Base-by-base conservation (phyloP, 1,284 basidiomycete genomes). In the Ustilago cynodontis region DNA sequence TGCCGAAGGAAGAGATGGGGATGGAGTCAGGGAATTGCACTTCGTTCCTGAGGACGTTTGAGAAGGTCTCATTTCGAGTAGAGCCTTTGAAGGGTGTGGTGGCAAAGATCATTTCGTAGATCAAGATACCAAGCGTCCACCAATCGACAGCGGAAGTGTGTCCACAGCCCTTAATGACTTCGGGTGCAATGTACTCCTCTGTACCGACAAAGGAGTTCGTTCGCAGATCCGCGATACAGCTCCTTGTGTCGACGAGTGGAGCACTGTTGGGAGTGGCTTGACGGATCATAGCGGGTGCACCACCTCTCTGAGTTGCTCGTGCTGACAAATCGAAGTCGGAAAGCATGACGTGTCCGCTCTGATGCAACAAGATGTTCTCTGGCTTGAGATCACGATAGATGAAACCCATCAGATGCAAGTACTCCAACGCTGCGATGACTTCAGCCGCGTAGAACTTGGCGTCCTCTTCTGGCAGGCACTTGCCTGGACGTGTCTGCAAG, bases 51-150 rank as follows among this genome's bases (percentile, higher is more conserved):
- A 96, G 91, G 85, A 99, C 96, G 88, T 99, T 99, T 85, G 92
- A 89, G 89, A 99, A 99, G 28, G 97, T 99, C 81, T 95, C 93
- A 87, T 93, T 93, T 78, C 97, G 92, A 87, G 95, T 93, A 55
- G 90, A 89, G 47, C 96, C 97, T 88, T 99, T 99, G 92, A 99
- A 99, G 37, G 97, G 97, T 60, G 97, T 99, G 59, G 94, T 97
- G 39, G 94, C 95, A 86, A 93, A 97, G 87, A 99, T 97, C 97
- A 99, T 99, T 88, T 99, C 97, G 88, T 96, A 98, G 82, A 99
- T 94, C 82, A 99, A 90, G 82, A 99, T 99, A 43, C 97, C 97
- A 57, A 98, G 89, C 35, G 96, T 99, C 97, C 94, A 98, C 96
- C 96, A 99, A 87, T 99, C 97, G 59, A 99, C 97, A 9, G 97